phyloP scores from a whole-genome alignment of 176 grass and related monocot species.

The Thalia dealbata region DNA sequence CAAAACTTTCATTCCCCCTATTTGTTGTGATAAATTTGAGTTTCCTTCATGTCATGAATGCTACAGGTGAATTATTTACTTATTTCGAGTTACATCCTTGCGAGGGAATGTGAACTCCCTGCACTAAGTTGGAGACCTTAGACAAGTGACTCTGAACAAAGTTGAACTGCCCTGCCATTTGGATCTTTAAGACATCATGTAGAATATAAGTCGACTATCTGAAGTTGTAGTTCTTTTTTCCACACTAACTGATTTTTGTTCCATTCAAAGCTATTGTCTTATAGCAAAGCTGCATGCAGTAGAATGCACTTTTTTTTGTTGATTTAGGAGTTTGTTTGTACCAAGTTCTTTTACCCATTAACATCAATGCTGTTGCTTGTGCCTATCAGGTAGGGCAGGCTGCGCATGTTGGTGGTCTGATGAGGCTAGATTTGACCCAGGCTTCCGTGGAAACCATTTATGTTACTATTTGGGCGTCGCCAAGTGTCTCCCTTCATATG shows the following conservation, averaged over 20 bases:
- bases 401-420: slow-evolving; percentile 65
- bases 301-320: not conserved
- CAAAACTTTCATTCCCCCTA: not conserved
- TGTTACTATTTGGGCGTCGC: slow-evolving; percentile 77
- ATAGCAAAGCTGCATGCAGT: not conserved
- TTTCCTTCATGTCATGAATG: not conserved
- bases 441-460: slow-evolving; percentile 80
- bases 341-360: not conserved
- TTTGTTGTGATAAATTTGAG: not conserved
- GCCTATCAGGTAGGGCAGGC: slow-evolving; percentile 63
- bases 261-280: not conserved
- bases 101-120: not conserved
- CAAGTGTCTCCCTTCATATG: slow-evolving; percentile 71
- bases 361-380: slow-evolving; percentile 5
- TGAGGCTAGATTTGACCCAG: slow-evolving; percentile 63
- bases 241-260: not conserved
- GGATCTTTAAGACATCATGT: not conserved
- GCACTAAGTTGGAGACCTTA: not conserved
- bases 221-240: not conserved
- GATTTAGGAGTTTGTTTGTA: not conserved
- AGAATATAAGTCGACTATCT: not conserved
- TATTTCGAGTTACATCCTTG: not conserved
- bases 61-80: not conserved
- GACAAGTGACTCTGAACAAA: too few relatives aligned
- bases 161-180: not conserved